Conservation (phyloP, 306 rosid genomes). For the Oxytropis ochrocephala region DNA sequence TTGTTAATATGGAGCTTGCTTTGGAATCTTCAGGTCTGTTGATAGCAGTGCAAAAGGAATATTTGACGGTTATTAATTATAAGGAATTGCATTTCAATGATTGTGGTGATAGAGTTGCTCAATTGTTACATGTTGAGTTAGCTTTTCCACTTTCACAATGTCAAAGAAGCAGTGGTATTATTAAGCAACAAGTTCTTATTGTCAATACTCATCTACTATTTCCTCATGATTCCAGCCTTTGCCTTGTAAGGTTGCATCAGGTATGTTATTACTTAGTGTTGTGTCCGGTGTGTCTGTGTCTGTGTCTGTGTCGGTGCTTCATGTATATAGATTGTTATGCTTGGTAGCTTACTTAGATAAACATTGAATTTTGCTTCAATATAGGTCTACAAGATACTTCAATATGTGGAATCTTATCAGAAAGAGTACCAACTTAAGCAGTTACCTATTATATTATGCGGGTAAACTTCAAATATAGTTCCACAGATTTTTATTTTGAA, state of each 20-base stretch:
- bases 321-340: too few relatives aligned
- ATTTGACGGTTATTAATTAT: constrained; percentile 33
- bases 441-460: constrained; percentile 76
- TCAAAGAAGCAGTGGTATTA: constrained; percentile 21
- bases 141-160: constrained; percentile 22
- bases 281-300: too few relatives aligned
- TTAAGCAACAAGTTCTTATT: constrained; percentile 34
- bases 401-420: constrained; percentile 69
- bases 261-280: background rate
- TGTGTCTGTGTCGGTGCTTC: too few relatives aligned
- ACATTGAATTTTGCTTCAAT: background rate
- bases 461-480: constrained; percentile 37
- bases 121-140: constrained; percentile 41
- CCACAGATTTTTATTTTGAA: background rate
- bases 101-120: constrained; percentile 52
- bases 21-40: constrained; percentile 37
- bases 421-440: constrained; percentile 65
- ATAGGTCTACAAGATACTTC: constrained; percentile 81
- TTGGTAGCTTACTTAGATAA: background rate
- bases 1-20: constrained; percentile 7
- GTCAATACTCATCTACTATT: constrained; percentile 50
- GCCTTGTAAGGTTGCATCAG: constrained; percentile 43
- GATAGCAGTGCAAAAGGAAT: constrained; percentile 36
- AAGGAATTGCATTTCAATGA: constrained; percentile 45
- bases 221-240: constrained; percentile 48